Conservation (phyloP, 139 green algal species). For the Micromonas pusilla region DNA sequence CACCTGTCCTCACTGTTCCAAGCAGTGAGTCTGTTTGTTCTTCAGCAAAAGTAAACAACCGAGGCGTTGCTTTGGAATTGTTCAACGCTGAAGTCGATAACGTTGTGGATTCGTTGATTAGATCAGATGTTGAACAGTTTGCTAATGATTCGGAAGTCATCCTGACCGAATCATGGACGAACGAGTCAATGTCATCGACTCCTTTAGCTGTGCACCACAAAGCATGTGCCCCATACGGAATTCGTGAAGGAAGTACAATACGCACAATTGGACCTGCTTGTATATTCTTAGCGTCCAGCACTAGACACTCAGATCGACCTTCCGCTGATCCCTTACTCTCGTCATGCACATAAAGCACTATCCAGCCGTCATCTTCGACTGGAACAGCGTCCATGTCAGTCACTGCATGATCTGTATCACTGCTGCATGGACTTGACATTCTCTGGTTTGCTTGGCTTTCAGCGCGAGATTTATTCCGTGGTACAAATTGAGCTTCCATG, state of each 20-base stretch:
- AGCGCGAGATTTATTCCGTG: not conserved
- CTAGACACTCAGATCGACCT: not conserved
- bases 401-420: not conserved
- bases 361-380: slow-evolving; percentile 15
- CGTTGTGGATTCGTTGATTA: not conserved
- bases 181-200: not conserved
- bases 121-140: too few relatives aligned
- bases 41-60: not conserved
- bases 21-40: not conserved
- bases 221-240: slow-evolving; percentile 14
- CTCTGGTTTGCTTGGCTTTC: too few relatives aligned
- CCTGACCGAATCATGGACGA: too few relatives aligned
- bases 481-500: slow-evolving; percentile 13
- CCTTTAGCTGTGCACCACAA: not conserved
- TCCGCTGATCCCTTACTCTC: not conserved
- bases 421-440: too few relatives aligned
- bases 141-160: too few relatives aligned
- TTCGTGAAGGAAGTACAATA: not conserved
- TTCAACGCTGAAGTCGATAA: too few relatives aligned
- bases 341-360: slow-evolving; percentile 15
- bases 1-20: not conserved
- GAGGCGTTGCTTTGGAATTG: not conserved
- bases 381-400: not conserved
- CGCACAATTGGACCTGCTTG: not conserved
- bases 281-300: slow-evolving; percentile 11